Conservation (phyloP, 768 basidiomycete genomes). For the Lentinula detonsa region DNA sequence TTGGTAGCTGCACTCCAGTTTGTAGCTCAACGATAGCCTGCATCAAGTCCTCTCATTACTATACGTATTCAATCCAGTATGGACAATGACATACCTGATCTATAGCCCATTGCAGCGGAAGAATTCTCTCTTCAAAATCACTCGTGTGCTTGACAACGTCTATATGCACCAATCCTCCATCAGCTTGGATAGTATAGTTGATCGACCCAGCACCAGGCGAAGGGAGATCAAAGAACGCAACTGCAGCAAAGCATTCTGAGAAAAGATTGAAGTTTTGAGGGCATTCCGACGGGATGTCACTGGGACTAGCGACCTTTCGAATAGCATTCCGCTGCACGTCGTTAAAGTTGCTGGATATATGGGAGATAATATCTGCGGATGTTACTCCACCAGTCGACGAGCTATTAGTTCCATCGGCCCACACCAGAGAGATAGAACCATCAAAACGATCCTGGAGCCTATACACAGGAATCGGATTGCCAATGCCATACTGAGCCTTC, state of each 20-base stretch:
- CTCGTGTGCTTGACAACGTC: constrained; percentile 61
- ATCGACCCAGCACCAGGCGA: constrained; percentile 26
- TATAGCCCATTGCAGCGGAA: constrained; percentile 75
- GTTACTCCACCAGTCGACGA: constrained; percentile 37
- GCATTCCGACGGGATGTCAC: constrained; percentile 50
- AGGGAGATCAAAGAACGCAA: constrained; percentile 58
- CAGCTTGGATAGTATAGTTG: constrained; percentile 68
- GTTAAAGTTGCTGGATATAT: constrained; percentile 48
- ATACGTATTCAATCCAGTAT: not conserved
- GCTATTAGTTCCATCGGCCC: constrained; percentile 65
- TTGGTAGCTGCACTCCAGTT: constrained; percentile 47
- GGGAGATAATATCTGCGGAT: constrained; percentile 53
- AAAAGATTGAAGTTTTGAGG: constrained; percentile 69
- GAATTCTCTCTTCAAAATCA: constrained; percentile 59
- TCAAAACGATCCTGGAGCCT: constrained; percentile 45
- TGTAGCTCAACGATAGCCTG: constrained; percentile 70
- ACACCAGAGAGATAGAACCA: constrained; percentile 46
- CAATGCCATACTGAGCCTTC: constrained; percentile 52
- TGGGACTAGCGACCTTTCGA: constrained; percentile 36
- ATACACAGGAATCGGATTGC: constrained; percentile 43
- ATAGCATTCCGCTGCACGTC: constrained; percentile 41
- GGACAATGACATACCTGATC: constrained; percentile 44
- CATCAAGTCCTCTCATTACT: too few relatives aligned
- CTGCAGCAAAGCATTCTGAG: constrained; percentile 65
- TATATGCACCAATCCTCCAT: constrained; percentile 57